Percentiles rank a stretch among this genome's conserved stretches.
Conservation (phyloP, 1,284 basidiomycete species). For the Vanrija sp. region DNA sequence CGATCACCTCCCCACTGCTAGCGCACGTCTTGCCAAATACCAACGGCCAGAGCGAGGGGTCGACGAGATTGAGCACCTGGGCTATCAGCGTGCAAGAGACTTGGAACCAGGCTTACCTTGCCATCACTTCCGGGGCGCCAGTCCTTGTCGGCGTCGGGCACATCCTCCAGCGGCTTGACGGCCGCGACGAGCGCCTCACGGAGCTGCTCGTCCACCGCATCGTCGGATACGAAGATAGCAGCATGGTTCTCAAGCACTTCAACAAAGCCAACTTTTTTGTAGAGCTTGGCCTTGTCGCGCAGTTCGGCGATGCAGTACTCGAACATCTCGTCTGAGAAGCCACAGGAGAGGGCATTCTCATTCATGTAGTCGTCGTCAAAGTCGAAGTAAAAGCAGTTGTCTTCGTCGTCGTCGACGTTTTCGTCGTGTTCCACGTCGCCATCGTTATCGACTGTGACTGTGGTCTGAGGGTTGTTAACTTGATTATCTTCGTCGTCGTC, state of each 20-base stretch:
- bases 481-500: too few relatives aligned
- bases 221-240: conserved; percentile 1
- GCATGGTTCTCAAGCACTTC: neutral
- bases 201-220: neutral
- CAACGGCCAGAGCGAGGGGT: conserved; percentile 11
- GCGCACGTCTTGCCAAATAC: conserved; percentile 12
- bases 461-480: too few relatives aligned
- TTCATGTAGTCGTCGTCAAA: too few relatives aligned
- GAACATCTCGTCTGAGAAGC: neutral
- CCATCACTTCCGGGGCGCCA: conserved; percentile 12
- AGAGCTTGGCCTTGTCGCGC: neutral
- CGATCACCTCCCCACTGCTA: too few relatives aligned
- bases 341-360: neutral
- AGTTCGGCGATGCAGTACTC: neutral
- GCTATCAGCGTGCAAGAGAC: too few relatives aligned
- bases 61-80: conserved; percentile 11
- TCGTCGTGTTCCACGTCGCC: too few relatives aligned
- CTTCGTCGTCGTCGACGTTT: too few relatives aligned
- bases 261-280: neutral
- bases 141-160: conserved; percentile 7
- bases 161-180: conserved; percentile 5
- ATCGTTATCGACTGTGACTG: too few relatives aligned
- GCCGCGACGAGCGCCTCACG: neutral
- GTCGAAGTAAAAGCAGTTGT: too few relatives aligned
- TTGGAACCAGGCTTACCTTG: too few relatives aligned